Evolutionary conservation across 2,329 filamentous ascomycete species (phyloP).

Genomic region (Venturia asperata): DNA sequence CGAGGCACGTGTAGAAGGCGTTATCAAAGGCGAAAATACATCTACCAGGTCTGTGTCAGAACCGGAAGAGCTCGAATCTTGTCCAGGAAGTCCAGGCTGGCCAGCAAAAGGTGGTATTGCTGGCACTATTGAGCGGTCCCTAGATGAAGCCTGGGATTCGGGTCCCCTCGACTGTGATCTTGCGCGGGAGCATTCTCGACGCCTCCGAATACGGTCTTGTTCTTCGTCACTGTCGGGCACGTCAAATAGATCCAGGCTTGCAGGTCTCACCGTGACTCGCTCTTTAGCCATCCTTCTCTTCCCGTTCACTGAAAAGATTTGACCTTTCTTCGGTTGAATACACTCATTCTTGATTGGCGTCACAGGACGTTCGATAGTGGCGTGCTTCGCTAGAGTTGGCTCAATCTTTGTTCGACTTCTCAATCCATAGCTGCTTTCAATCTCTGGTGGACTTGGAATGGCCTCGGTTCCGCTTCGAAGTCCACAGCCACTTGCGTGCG

Average conservation of each 20-base stretch:
- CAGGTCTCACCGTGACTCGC: not conserved
- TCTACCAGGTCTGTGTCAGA: constrained; percentile 5
- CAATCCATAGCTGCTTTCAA: not conserved
- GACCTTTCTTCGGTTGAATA: not conserved
- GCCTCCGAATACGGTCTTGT: not conserved
- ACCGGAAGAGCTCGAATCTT: constrained; percentile 7
- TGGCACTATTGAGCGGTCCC: not conserved
- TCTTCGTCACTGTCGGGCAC: constrained; percentile 13
- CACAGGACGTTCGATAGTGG: not conserved
- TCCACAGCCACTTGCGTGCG: not conserved
- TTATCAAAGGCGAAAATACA: constrained; percentile 2
- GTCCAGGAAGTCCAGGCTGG: not conserved
- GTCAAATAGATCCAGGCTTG: not conserved
- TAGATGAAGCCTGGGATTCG: not conserved
- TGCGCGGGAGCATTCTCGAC: constrained; percentile 5
- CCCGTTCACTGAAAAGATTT: constrained; percentile 4
- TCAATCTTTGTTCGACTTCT: constrained; percentile 4
- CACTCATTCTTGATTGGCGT: not conserved
- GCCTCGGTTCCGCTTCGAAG: not conserved
- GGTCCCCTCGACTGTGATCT: not conserved
- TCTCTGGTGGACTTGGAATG: not conserved
- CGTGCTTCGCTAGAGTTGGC: not conserved
- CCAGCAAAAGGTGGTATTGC: not conserved
- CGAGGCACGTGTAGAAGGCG: constrained; percentile 7
- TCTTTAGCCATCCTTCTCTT: constrained; percentile 9